Evolutionary conservation across 2,329 filamentous ascomycete species (phyloP).

Genomic region (Pseudopithomyces chartarum): DNA sequence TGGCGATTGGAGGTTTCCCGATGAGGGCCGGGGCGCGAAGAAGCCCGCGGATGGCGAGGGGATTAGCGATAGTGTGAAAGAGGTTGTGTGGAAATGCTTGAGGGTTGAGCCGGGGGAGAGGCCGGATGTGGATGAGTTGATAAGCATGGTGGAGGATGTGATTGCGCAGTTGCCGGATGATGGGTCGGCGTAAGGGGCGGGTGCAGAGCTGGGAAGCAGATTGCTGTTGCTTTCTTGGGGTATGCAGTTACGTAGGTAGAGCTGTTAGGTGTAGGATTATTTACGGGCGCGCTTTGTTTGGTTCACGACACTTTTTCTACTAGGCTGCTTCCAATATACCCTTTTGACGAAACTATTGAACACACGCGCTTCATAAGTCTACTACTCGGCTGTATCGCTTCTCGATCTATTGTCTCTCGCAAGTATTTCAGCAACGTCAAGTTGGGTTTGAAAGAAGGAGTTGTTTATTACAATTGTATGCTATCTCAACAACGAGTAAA

Average conservation of each 20-base stretch:
- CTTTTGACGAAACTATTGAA: too few species aligned
- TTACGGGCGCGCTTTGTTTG: neutral
- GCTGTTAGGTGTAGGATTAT: neutral
- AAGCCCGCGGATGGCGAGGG: conserved; percentile 56
- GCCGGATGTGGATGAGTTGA: conserved; percentile 85
- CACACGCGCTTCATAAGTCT: too few species aligned
- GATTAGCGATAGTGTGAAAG: conserved; percentile 82
- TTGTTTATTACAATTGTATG: too few species aligned
- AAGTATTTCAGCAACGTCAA: too few species aligned
- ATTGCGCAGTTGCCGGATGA: conserved; percentile 71
- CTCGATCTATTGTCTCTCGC: too few species aligned
- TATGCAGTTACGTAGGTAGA: neutral
- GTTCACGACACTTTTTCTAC: too few species aligned
- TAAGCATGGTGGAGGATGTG: conserved; percentile 75
- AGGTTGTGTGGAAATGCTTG: conserved; percentile 86
- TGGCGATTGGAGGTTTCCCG: conserved; percentile 95
- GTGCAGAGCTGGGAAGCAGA: neutral
- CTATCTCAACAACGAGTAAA: too few species aligned
- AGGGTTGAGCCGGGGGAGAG: conserved; percentile 84
- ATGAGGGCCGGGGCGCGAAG: conserved; percentile 70
- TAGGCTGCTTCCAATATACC: too few species aligned
- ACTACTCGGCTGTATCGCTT: too few species aligned
- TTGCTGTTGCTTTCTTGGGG: neutral
- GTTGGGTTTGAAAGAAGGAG: too few species aligned
- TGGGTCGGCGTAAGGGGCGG: conserved; percentile 34